Base-by-base conservation (phyloP, 495 filamentous ascomycete genomes). In the Jackrogersella minutella region DNA sequence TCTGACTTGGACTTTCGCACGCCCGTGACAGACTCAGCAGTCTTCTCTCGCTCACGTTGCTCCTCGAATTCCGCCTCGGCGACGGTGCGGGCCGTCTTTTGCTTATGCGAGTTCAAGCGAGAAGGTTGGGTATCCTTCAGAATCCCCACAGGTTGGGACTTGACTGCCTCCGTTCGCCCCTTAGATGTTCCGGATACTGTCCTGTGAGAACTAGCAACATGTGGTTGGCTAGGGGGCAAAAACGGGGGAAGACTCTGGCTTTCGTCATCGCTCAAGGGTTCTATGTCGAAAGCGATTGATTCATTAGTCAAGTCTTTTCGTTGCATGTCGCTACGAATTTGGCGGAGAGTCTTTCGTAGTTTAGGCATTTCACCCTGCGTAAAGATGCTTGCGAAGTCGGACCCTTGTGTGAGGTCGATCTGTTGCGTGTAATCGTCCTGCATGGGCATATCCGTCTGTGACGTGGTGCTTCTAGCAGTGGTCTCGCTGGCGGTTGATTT, bases 81-180 rank as follows among this genome's bases (percentile, higher is more conserved):
- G 7, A 3, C 30, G 30, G 43, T 30, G 13, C 41, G 62, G 3
- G 36, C 33, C 9, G 52, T 14, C 57, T 66, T 66, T 11, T 66
- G 62, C 40, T 66, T 66, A 31, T 53, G 62, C 7, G 39, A 46
- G 10, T 66, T 80, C 62, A 52, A 55, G 14, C 49, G 71, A 60
- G 78, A 79, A 60, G 76, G 78, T 65, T 74, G 79, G 49, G 76
- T 75, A 67, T 81, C 79, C 70, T 82, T 80, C 41, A 80, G 68
- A 24, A 80, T 80, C 16, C 78, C 73, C 37, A 71, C 63, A n/a
- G 70, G 76, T 43, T 75, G 74, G 16, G 57, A 28, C 54, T 78
- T 78, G 1, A 51, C 28, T 57, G 69, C 58, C 34, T 65, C 53
- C 0, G 31, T 8, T 8, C 49, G 60, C 11, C 43, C 54, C 74